phyloP scores from a whole-genome alignment of 306 rosid genomes.

The Rosa lucieae region DNA sequence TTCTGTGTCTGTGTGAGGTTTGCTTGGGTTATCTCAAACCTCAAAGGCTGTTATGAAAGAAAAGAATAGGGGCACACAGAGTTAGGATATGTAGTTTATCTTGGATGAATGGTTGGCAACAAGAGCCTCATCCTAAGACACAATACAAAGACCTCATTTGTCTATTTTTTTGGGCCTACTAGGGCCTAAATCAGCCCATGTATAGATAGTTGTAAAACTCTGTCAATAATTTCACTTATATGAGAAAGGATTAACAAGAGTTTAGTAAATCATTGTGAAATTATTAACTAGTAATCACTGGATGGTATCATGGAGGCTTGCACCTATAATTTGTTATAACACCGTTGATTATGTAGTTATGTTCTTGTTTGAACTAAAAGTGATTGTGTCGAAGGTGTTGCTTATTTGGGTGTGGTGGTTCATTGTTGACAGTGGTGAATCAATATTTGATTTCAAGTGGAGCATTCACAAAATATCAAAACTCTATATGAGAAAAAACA shows the following conservation, averaged over 20 bases:
- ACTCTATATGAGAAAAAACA: too few species aligned
- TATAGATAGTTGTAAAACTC: too few species aligned
- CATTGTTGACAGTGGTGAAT: too few species aligned
- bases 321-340: too few species aligned
- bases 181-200: not conserved
- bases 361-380: too few species aligned
- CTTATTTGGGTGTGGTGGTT: too few species aligned
- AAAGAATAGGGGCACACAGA: not conserved
- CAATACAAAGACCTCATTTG: slow-evolving; percentile 1
- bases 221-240: not conserved
- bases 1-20: not conserved
- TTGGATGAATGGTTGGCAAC: slow-evolving; percentile 64
- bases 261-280: not conserved
- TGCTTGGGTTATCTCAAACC: slow-evolving; percentile 7
- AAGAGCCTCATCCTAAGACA: slow-evolving; percentile 58
- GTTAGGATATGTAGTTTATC: slow-evolving; percentile 43
- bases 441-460: too few species aligned
- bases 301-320: too few species aligned
- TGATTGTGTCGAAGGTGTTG: too few species aligned
- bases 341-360: too few species aligned
- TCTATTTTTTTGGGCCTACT: not conserved
- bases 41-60: slow-evolving; percentile 8
- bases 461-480: too few species aligned
- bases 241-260: not conserved
- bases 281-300: too few species aligned